A percentile compares a stretch with the other conserved stretches of the same genome.
phyloP scores from a whole-genome alignment of 805 yeast species.

The Metschnikowia koreensis region DNA sequence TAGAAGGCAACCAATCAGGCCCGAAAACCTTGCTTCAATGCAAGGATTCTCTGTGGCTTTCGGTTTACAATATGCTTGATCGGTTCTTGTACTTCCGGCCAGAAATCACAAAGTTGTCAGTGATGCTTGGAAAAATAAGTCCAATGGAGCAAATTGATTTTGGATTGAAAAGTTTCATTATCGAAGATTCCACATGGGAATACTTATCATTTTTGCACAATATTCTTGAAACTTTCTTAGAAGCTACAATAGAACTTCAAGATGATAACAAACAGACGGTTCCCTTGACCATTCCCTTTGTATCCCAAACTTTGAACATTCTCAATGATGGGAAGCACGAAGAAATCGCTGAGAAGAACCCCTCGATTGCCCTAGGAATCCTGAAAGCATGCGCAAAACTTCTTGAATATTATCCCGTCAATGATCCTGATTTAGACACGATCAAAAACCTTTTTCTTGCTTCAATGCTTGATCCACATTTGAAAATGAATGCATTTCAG shows the following conservation, averaged over 20 bases:
- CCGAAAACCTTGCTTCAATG: not conserved
- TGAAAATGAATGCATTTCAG: not conserved
- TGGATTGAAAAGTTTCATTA: not conserved
- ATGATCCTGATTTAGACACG: not conserved
- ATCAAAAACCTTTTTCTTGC: not conserved
- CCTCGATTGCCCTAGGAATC: not conserved
- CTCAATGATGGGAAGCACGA: not conserved
- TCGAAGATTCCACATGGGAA: not conserved
- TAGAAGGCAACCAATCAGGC: not conserved
- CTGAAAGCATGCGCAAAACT: not conserved
- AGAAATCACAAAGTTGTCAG: not conserved
- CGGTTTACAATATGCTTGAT: not conserved
- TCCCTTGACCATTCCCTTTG: not conserved
- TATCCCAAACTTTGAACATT: not conserved
- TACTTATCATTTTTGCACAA: not conserved
- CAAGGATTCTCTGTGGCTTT: slow-evolving; percentile 1
- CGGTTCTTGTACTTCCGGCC: not conserved
- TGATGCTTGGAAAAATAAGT: not conserved
- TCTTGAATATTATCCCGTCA: not conserved
- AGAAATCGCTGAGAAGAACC: not conserved
- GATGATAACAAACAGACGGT: not conserved
- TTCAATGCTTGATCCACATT: not conserved
- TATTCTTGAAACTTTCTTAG: not conserved
- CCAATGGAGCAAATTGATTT: not conserved
- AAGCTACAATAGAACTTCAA: not conserved